Percentiles rank a stretch among this genome's conserved stretches.
Evolutionary conservation across 2,329 filamentous ascomycete genomes (phyloP).

Genomic region (Dothiorella sarmentorum): DNA sequence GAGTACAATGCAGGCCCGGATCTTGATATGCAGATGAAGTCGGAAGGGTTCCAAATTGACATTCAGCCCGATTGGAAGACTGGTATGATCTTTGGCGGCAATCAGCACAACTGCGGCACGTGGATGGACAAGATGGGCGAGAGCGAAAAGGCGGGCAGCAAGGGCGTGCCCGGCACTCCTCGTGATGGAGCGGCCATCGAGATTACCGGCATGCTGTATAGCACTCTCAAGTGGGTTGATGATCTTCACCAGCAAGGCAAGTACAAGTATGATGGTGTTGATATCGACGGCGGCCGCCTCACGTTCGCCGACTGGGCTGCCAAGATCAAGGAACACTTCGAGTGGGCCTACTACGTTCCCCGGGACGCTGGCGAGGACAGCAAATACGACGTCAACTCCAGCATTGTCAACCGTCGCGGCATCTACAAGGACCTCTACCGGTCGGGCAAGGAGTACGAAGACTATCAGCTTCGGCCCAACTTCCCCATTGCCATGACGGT

Average conservation of each 20-base stretch:
- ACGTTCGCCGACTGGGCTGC: constrained; percentile 75
- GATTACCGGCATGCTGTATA: constrained; percentile 91
- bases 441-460: constrained; percentile 92
- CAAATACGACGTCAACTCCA: constrained; percentile 75
- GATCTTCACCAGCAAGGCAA: constrained; percentile 63
- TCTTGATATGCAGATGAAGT: constrained; percentile 89
- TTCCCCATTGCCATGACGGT: constrained; percentile 95
- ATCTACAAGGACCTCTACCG: constrained; percentile 98
- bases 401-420: constrained; percentile 80
- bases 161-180: constrained; percentile 92
- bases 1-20: constrained; percentile 89
- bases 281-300: constrained; percentile 61
- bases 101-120: constrained; percentile 90
- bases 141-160: constrained; percentile 82
- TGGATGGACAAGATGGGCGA: constrained; percentile 99
- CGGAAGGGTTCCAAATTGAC: constrained; percentile 87
- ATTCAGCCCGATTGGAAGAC: constrained; percentile 88
- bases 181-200: constrained; percentile 93
- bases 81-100: constrained; percentile 90
- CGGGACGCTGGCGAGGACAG: constrained; percentile 64
- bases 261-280: constrained; percentile 72
- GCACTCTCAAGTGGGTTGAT: constrained; percentile 76
- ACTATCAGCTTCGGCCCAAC: constrained; percentile 93
- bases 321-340: constrained; percentile 80
- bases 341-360: constrained; percentile 88